Percentiles rank a stretch among this genome's conserved stretches.
Conservation (phyloP, 1,284 basidiomycete species). For the Microbotryum saponariae region DNA sequence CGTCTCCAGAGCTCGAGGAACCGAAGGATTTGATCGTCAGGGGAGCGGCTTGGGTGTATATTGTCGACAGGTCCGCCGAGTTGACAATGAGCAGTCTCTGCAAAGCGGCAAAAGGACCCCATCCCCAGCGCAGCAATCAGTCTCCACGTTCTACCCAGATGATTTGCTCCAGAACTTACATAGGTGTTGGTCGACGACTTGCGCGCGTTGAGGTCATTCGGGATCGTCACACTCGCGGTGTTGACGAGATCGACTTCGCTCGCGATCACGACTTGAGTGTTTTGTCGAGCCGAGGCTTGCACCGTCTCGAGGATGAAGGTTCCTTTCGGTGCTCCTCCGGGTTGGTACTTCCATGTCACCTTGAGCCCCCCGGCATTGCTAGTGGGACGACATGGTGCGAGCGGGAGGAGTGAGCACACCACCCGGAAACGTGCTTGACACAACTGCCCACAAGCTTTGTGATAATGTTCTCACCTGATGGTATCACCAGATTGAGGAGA, state of each 20-base stretch:
- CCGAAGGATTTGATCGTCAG: slow-evolving; percentile 19
- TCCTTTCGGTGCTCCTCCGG: slow-evolving; percentile 19
- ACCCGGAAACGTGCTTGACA: too few species aligned
- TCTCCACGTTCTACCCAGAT: too few species aligned
- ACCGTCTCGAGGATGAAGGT: slow-evolving; percentile 15
- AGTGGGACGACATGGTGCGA: too few species aligned
- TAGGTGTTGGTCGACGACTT: slow-evolving; percentile 6
- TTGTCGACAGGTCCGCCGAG: slow-evolving; percentile 4
- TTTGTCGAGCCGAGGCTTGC: background rate
- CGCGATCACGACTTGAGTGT: slow-evolving; percentile 1
- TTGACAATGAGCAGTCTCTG: slow-evolving; percentile 25
- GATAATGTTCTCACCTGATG: slow-evolving; percentile 4
- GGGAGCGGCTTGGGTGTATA: slow-evolving; percentile 19
- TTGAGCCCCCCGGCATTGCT: too few species aligned
- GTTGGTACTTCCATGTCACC: slow-evolving; percentile 19
- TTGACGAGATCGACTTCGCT: slow-evolving; percentile 13
- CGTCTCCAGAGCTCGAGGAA: background rate
- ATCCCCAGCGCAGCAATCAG: too few species aligned
- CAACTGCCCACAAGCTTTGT: background rate
- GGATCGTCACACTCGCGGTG: slow-evolving; percentile 5
- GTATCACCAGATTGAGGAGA: slow-evolving; percentile 15
- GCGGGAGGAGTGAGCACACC: too few species aligned
- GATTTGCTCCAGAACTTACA: slow-evolving; percentile 2
- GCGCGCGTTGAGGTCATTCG: background rate
- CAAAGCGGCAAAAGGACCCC: background rate